Conservation (phyloP, 1,139 yeast genomes). For the Tardiomyces digboiensis region DNA sequence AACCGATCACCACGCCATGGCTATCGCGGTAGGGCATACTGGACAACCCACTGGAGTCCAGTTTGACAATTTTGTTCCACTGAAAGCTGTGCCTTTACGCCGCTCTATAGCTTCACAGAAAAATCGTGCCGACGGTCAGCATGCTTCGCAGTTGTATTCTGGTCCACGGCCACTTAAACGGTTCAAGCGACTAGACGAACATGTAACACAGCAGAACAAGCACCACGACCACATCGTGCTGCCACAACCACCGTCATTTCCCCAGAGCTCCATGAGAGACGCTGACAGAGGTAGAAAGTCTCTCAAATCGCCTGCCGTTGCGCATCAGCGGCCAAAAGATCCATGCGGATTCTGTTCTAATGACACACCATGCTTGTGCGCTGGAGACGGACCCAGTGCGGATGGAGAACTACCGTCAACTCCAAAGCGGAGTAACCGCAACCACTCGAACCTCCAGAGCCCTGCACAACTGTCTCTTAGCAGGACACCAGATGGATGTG, state of each 20-base stretch:
- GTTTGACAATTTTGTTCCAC: not conserved
- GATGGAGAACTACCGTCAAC: not conserved
- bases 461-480: not conserved
- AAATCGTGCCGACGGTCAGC: too few species aligned
- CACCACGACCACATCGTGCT: conserved; percentile 1
- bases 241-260: conserved; percentile 5
- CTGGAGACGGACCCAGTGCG: conserved; percentile 46
- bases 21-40: not conserved
- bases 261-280: conserved; percentile 1
- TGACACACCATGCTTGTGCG: conserved; percentile 84
- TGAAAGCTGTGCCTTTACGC: not conserved
- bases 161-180: not conserved
- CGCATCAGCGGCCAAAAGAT: conserved; percentile 25
- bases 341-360: conserved; percentile 89
- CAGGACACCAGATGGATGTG: conserved; percentile 2
- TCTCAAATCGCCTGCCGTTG: not conserved
- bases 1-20: not conserved
- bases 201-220: too few species aligned
- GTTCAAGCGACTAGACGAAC: not conserved
- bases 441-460: not conserved
- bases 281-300: too few species aligned
- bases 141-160: too few species aligned
- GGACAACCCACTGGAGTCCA: not conserved
- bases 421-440: not conserved
- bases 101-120: too few species aligned